Percentiles rank a stretch among this genome's conserved stretches.
Conservation (phyloP, 1,284 basidiomycete species). For the Leccinum variabile region DNA sequence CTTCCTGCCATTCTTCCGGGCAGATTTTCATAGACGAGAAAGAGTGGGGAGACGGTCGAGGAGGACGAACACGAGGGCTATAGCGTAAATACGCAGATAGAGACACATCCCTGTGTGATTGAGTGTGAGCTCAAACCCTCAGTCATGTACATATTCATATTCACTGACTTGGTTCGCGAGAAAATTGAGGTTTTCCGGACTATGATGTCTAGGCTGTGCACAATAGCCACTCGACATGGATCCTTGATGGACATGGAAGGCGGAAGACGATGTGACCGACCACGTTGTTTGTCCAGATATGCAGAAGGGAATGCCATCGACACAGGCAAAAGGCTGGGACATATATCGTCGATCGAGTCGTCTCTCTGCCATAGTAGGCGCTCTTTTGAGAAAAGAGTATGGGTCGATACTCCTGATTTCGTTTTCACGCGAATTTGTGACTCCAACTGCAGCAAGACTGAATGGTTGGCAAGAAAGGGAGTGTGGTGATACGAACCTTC, state of each 20-base stretch:
- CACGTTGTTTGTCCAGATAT: conserved; percentile 39
- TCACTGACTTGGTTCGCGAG: conserved; percentile 24
- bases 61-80: conserved; percentile 52
- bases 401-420: conserved; percentile 35
- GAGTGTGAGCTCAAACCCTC: conserved; percentile 23
- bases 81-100: conserved; percentile 42
- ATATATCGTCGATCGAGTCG: conserved; percentile 27
- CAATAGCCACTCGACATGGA: conserved; percentile 37
- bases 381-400: conserved; percentile 38
- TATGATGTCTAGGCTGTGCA: conserved; percentile 47
- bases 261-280: conserved; percentile 41
- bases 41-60: conserved; percentile 46
- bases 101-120: conserved; percentile 36
- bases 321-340: conserved; percentile 51
- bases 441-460: conserved; percentile 43
- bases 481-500: conserved; percentile 39
- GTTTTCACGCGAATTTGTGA: conserved; percentile 49
- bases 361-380: conserved; percentile 45
- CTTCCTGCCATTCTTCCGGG: conserved; percentile 66
- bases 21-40: conserved; percentile 49
- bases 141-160: conserved; percentile 9
- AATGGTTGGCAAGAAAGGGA: neutral
- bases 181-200: conserved; percentile 41
- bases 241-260: conserved; percentile 47
- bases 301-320: conserved; percentile 45